phyloP scores from a whole-genome alignment of 805 yeast genomes.

The Teunomyces tritomae region DNA sequence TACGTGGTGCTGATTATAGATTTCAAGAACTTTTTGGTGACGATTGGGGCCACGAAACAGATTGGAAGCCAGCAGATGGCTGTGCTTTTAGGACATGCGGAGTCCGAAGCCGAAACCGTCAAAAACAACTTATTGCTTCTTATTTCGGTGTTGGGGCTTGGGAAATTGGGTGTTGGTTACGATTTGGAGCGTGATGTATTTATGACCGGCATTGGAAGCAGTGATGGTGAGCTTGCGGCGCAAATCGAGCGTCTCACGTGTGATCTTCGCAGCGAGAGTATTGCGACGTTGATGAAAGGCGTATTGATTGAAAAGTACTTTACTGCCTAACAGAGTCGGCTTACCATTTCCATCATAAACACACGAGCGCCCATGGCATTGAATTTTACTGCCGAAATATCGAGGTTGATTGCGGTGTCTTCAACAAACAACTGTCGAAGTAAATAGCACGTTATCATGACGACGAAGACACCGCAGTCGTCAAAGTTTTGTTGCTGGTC shows the following conservation, averaged over 20 bases:
- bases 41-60: conserved; percentile 23
- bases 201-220: conserved; percentile 7
- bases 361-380: conserved; percentile 50
- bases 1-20: conserved; percentile 27
- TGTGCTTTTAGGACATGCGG: conserved; percentile 24
- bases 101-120: conserved; percentile 7
- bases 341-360: conserved; percentile 26
- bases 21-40: conserved; percentile 27
- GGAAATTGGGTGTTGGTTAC: conserved; percentile 27
- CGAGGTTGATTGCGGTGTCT: conserved; percentile 29
- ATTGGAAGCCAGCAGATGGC: conserved; percentile 23
- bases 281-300: conserved; percentile 27
- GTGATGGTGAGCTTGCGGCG: conserved; percentile 5
- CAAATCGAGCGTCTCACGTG: conserved; percentile 14
- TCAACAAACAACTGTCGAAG: conserved; percentile 5
- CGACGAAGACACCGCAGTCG: conserved; percentile 57
- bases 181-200: conserved; percentile 22
- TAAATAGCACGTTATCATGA: conserved; percentile 35
- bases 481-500: conserved; percentile 66
- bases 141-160: conserved; percentile 25
- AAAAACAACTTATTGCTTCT: conserved; percentile 21
- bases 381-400: conserved; percentile 31
- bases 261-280: conserved; percentile 20
- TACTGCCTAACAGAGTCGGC: conserved; percentile 1
- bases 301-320: conserved; percentile 24